Evolutionary conservation across 2,329 filamentous ascomycete genomes (phyloP).

Genomic region (Aspergillus brunneoviolaceus): DNA sequence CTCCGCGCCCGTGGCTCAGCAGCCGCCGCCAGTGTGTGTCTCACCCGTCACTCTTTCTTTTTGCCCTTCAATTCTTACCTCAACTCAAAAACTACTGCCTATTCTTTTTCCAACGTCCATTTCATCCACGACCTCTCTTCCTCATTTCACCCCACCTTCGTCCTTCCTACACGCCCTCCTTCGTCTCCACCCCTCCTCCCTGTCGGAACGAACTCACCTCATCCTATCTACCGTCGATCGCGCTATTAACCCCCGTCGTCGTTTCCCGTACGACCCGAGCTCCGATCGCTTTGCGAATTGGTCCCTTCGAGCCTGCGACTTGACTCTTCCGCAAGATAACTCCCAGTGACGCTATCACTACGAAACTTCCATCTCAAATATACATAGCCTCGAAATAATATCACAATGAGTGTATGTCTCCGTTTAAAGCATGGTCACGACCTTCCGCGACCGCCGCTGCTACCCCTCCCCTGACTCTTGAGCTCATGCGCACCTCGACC

Average conservation of each 20-base stretch:
- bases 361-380: not conserved
- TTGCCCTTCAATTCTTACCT: slow-evolving; percentile 2
- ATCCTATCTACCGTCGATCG: not conserved
- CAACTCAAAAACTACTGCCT: slow-evolving; percentile 1
- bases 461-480: slow-evolving; percentile 2
- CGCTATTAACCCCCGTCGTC: not conserved
- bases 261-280: slow-evolving; percentile 14
- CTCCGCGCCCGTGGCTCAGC: slow-evolving; percentile 12
- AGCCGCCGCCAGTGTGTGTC: slow-evolving; percentile 11
- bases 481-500: slow-evolving; percentile 15
- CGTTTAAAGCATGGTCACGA: not conserved
- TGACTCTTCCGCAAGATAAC: not conserved
- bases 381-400: not conserved
- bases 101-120: not conserved
- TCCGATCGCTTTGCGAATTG: not conserved
- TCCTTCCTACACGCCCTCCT: not conserved
- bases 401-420: slow-evolving; percentile 22
- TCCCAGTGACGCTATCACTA: not conserved
- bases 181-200: not conserved
- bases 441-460: not conserved
- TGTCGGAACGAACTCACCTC: not conserved
- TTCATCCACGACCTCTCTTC: not conserved
- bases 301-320: not conserved
- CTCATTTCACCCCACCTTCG: not conserved
- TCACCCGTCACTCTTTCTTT: slow-evolving; percentile 13